Conservation (phyloP, 768 basidiomycete species). For the Suillus ampliporus region DNA sequence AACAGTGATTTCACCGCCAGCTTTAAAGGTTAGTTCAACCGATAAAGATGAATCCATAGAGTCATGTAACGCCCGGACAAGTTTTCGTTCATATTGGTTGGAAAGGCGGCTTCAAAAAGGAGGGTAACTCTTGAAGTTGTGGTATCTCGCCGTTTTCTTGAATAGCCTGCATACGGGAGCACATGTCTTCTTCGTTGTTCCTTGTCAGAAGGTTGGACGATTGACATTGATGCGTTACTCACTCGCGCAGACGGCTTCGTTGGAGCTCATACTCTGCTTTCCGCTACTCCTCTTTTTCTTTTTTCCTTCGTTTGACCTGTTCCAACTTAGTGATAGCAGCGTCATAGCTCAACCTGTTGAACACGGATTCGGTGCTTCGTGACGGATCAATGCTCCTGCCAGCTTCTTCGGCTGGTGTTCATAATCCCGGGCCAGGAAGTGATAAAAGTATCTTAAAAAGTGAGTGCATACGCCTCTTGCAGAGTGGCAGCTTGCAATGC, state of each 20-base stretch:
- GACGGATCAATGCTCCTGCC: conserved; percentile 50
- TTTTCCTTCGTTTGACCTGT: conserved; percentile 72
- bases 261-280: conserved; percentile 87
- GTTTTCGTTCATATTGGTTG: conserved; percentile 53
- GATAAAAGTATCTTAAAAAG: conserved; percentile 77
- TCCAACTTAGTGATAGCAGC: conserved; percentile 74
- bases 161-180: conserved; percentile 77
- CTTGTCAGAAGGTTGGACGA: conserved; percentile 11
- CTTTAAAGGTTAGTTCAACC: conserved; percentile 79
- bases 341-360: conserved; percentile 72
- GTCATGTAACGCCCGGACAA: conserved; percentile 76
- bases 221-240: conserved; percentile 31
- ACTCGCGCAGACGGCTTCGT: conserved; percentile 78
- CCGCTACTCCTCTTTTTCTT: conserved; percentile 75
- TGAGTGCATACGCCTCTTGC: conserved; percentile 80
- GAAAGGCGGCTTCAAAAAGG: conserved; percentile 65
- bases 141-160: conserved; percentile 80
- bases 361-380: neutral
- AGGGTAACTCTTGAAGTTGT: conserved; percentile 72
- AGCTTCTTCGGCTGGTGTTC: conserved; percentile 83
- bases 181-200: conserved; percentile 85
- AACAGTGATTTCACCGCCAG: conserved; percentile 78
- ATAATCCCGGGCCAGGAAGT: conserved; percentile 77
- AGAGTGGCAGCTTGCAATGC: conserved; percentile 82
- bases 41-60: conserved; percentile 74